Evolutionary conservation across 2,329 filamentous ascomycete species (phyloP).

Genomic region (Scedosporium dehoogii): DNA sequence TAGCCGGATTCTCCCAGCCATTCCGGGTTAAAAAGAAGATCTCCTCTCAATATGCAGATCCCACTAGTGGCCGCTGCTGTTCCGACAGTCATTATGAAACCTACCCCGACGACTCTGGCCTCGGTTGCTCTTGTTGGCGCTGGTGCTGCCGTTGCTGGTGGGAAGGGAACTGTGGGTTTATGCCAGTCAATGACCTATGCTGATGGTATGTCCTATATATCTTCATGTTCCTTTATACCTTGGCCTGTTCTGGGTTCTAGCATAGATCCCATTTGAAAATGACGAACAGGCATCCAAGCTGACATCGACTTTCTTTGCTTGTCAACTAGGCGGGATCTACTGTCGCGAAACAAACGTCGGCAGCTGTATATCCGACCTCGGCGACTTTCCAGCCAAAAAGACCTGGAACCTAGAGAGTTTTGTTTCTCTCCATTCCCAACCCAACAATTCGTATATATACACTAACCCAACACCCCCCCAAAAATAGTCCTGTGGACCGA

Average conservation of each 20-base stretch:
- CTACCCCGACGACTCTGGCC: neutral
- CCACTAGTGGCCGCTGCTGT: neutral
- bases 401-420: neutral
- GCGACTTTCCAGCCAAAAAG: conserved; percentile 6
- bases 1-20: neutral
- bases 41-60: conserved; percentile 5
- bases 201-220: neutral
- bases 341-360: neutral
- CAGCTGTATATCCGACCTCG: neutral
- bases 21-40: neutral
- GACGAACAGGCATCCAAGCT: neutral
- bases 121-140: neutral
- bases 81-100: conserved; percentile 3
- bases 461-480: neutral
- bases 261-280: neutral
- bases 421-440: neutral
- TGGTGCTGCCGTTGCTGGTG: neutral
- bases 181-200: neutral
- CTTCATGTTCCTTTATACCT: neutral
- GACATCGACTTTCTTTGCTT: no score
- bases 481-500: conserved; percentile 3
- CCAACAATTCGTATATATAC: neutral
- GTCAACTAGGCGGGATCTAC: neutral
- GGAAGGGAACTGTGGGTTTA: neutral
- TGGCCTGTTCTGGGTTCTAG: neutral